Evolutionary conservation across 1,139 yeast species (phyloP).

Genomic region (Geotrichum cucujoidarum): DNA sequence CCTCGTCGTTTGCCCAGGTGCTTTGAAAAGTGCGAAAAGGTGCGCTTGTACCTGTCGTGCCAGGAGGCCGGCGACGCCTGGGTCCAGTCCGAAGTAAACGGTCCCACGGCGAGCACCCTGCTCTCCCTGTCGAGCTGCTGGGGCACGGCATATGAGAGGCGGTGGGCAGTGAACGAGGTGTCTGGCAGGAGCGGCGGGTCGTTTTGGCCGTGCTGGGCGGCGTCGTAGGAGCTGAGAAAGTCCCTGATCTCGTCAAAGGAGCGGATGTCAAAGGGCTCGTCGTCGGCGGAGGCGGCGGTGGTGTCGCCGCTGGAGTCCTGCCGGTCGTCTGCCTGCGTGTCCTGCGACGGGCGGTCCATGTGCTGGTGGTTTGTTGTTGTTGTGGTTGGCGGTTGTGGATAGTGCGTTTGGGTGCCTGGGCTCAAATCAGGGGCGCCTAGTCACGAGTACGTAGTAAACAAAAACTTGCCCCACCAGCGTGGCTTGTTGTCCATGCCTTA

Average conservation of each 20-base stretch:
- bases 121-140: slow-evolving; percentile 48
- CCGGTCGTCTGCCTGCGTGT: too few species aligned
- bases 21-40: background rate
- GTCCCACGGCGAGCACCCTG: slow-evolving; percentile 54
- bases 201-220: background rate
- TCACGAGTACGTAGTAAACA: too few species aligned
- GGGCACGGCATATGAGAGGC: slow-evolving; percentile 53
- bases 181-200: slow-evolving; percentile 32
- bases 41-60: slow-evolving; percentile 7
- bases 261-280: background rate
- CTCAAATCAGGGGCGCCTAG: too few species aligned
- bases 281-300: background rate
- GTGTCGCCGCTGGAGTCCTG: too few species aligned
- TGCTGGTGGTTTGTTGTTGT: too few species aligned
- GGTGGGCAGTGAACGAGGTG: slow-evolving; percentile 58
- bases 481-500: too few species aligned
- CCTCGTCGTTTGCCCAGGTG: slow-evolving; percentile 1
- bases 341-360: too few species aligned
- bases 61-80: slow-evolving; percentile 4
- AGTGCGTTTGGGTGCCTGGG: too few species aligned
- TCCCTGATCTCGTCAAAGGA: slow-evolving; percentile 11
- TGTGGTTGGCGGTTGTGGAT: too few species aligned
- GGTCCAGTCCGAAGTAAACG: slow-evolving; percentile 60
- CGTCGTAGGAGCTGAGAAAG: slow-evolving; percentile 6
- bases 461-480: too few species aligned